Base-by-base conservation (phyloP, 441 rosid species). In the Adansonia gregorii region DNA sequence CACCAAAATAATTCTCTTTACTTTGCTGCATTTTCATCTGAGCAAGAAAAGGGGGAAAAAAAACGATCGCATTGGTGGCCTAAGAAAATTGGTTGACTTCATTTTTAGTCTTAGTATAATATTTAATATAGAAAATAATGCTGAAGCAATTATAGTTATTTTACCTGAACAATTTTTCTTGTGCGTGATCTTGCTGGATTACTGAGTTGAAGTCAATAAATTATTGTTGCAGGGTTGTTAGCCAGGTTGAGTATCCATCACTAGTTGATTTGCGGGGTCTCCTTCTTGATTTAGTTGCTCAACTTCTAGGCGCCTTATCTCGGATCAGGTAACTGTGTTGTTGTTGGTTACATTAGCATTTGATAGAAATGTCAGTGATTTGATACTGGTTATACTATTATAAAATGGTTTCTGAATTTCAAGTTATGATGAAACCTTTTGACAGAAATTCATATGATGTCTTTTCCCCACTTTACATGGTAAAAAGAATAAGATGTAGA, bases 201-300 rank as follows among this genome's bases (percentile, higher is more conserved):
- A 68, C 19, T 41, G 20, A 17, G 20, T 45, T 45, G 11, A 3
- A 58, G 70, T 79, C 79, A 55, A 74, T 82, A 66, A 79, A 19
- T 51, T 77, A 66, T 68, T 45, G 8, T 66, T 83, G 81, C 90
- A 96, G 99, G 88, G 93, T 96, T 88, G 99, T 96, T 71, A 96
- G 98, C 88, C 98, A 96, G 88, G 90, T 94, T 71, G 99, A 96
- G 61, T 94, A 96, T 84, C 99, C 99, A 70, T 96, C 99, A 49
- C 86, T 96, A 86, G 98, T 96, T 77, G 99, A 96, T 91, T 89
- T 94, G 88, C 91, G 99, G 45, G 97, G 98, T 79, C 97, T 96
- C 70, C 98, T 96, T 75, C 86, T 96, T 80, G 99, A 96, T 83
- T 82, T 96, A 84, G 99, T 96, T 82, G 98, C 98, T 82, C 99